These are phyloP conservation scores for Penicillium hordei DNA, from an alignment of 2,329 filamentous ascomycete species.

Conservation along the genomic window DNA sequence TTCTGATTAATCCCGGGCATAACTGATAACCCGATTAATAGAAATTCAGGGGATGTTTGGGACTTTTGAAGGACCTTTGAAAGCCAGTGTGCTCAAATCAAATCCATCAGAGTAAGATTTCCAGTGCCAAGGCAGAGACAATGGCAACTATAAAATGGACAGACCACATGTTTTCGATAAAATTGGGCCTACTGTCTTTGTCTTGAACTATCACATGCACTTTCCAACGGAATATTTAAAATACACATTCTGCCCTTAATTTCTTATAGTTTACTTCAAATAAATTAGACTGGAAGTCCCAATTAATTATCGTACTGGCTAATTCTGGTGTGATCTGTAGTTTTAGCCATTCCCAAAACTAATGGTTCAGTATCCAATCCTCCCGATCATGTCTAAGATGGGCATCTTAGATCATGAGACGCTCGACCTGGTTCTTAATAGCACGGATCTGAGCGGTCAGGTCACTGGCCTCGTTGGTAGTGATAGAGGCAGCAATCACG, in stretches of 20 bases:
- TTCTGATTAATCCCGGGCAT: neutral
- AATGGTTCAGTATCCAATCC: neutral
- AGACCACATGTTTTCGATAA: neutral
- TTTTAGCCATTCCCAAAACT: neutral
- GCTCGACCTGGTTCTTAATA: conserved; percentile 93
- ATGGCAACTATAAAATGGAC: neutral
- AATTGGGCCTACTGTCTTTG: neutral
- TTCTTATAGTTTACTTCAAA: neutral
- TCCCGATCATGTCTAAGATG: neutral
- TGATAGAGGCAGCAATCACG: conserved; percentile 86
- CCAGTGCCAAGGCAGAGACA: neutral
- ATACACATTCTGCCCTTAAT: neutral
- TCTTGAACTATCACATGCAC: too few relatives aligned
- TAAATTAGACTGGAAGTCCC: neutral
- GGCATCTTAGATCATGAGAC: conserved; percentile 50
- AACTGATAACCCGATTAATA: neutral
- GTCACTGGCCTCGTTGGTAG: conserved; percentile 87
- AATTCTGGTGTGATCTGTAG: neutral
- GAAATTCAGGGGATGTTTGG: neutral
- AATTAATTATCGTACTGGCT: neutral
- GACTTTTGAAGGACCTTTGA: neutral
- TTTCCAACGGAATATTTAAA: neutral
- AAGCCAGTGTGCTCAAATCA: neutral
- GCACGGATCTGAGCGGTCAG: conserved; percentile 82
- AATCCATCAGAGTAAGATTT: neutral